phyloP scores from a whole-genome alignment of 192 early-diverging fungal species.

The Rhizophlyctis rosea region DNA sequence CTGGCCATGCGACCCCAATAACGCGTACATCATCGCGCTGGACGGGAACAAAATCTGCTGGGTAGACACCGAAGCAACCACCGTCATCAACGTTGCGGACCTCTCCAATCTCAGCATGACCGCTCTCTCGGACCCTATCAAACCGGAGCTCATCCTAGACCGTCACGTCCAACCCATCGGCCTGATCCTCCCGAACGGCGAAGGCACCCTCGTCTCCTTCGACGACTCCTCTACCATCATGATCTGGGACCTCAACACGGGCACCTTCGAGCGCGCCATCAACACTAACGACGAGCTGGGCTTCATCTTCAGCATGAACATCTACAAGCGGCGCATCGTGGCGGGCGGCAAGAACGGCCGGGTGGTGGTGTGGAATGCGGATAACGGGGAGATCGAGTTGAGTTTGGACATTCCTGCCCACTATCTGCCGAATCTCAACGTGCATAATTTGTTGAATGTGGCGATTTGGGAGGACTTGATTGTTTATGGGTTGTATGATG shows the following conservation, averaged over 20 bases:
- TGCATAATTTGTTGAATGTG: conserved; percentile 32
- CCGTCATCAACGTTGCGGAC: background rate
- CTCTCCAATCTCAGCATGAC: background rate
- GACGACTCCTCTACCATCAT: conserved; percentile 32
- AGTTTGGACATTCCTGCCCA: conserved; percentile 21
- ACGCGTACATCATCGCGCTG: conserved; percentile 31
- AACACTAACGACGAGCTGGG: conserved; percentile 27
- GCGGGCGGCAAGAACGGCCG: conserved; percentile 31
- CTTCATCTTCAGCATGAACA: conserved; percentile 38
- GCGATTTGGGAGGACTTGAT: conserved; percentile 35
- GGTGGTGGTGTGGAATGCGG: conserved; percentile 34
- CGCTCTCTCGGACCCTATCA: background rate
- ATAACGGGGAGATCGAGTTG: conserved; percentile 16
- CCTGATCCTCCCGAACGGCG: conserved; percentile 31
- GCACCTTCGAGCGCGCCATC: conserved; percentile 28
- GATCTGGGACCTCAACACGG: conserved; percentile 27
- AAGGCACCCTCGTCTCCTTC: conserved; percentile 31
- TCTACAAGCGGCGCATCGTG: conserved; percentile 34
- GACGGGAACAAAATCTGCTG: conserved; percentile 17
- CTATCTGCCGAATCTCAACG: conserved; percentile 17
- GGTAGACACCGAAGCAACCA: conserved; percentile 18
- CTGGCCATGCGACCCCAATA: conserved; percentile 29
- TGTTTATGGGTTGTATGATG: conserved; percentile 34
- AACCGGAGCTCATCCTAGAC: background rate
- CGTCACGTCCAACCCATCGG: conserved; percentile 29